Conservation (phyloP, 495 filamentous ascomycete genomes). For the Aspergillus bridgeri region DNA sequence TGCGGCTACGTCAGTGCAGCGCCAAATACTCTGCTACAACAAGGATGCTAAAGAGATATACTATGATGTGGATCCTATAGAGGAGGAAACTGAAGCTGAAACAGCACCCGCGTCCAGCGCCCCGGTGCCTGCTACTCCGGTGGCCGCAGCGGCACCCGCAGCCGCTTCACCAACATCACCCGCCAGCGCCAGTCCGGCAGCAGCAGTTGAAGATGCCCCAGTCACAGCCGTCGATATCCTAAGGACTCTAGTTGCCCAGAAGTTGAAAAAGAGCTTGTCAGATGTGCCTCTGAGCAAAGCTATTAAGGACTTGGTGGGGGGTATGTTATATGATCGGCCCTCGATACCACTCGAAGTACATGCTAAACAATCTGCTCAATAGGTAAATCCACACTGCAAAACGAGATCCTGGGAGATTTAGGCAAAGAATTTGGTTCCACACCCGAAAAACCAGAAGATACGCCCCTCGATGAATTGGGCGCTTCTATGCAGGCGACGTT, state of each 20-base stretch:
- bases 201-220: slow-evolving; percentile 78
- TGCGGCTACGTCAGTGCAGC: slow-evolving; percentile 89
- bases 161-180: slow-evolving; percentile 57
- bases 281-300: slow-evolving; percentile 95
- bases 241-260: slow-evolving; percentile 90
- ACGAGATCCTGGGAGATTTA: slow-evolving; percentile 91
- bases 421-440: slow-evolving; percentile 98
- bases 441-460: slow-evolving; percentile 98
- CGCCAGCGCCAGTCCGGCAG: slow-evolving; percentile 81
- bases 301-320: slow-evolving; percentile 98
- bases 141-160: slow-evolving; percentile 47
- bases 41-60: slow-evolving; percentile 99
- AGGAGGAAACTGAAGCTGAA: slow-evolving; percentile 74
- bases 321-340: slow-evolving; percentile 48
- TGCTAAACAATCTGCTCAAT: background rate
- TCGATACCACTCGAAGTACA: background rate
- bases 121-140: slow-evolving; percentile 25
- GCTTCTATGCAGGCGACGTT: slow-evolving; percentile 96
- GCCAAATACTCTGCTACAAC: slow-evolving; percentile 98
- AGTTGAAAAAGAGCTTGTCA: slow-evolving; percentile 87
- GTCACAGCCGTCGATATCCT: slow-evolving; percentile 88
- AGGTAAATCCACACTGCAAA: slow-evolving; percentile 98
- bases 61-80: slow-evolving; percentile 94
- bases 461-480: slow-evolving; percentile 90
- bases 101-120: slow-evolving; percentile 40